These are phyloP conservation scores for Botrytis tulipae DNA, from an alignment of 2,329 filamentous ascomycete species.

Conservation along the genomic window DNA sequence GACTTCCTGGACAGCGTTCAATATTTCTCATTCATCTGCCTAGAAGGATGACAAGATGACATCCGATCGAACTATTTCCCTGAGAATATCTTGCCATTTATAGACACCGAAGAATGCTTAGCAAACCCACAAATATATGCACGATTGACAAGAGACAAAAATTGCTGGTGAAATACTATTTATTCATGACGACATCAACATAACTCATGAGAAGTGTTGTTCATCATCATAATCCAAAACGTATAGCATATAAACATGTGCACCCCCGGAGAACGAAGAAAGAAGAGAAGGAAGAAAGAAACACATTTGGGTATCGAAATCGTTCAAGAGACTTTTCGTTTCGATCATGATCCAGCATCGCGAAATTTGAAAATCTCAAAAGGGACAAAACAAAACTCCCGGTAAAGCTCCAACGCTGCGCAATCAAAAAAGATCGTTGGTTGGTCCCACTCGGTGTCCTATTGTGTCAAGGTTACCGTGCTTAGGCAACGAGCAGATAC, in stretches of 20 bases:
- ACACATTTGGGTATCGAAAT: slow-evolving; percentile 1
- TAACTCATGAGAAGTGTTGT: not conserved
- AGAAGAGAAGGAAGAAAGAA: not conserved
- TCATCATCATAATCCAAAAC: not conserved
- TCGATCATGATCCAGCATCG: not conserved
- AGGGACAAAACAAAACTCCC: not conserved
- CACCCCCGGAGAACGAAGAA: not conserved
- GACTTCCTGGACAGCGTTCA: not conserved
- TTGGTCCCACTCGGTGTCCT: slow-evolving; percentile 10
- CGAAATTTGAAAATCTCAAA: not conserved
- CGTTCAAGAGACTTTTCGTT: slow-evolving; percentile 1
- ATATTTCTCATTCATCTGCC: not conserved
- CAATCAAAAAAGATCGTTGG: not conserved
- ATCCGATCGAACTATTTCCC: not conserved
- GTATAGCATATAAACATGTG: not conserved
- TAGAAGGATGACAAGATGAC: not conserved
- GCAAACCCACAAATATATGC: not conserved
- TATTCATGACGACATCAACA: not conserved
- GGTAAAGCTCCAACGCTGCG: not conserved
- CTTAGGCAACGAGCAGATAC: slow-evolving; percentile 4
- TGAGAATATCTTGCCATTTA: not conserved
- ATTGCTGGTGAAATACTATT: not conserved
- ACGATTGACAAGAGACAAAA: not conserved
- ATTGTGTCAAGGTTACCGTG: not conserved
- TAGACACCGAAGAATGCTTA: slow-evolving; percentile 2